Base-by-base conservation (phyloP, 2,329 filamentous ascomycete species). In the Aspergillus ochraceus region DNA sequence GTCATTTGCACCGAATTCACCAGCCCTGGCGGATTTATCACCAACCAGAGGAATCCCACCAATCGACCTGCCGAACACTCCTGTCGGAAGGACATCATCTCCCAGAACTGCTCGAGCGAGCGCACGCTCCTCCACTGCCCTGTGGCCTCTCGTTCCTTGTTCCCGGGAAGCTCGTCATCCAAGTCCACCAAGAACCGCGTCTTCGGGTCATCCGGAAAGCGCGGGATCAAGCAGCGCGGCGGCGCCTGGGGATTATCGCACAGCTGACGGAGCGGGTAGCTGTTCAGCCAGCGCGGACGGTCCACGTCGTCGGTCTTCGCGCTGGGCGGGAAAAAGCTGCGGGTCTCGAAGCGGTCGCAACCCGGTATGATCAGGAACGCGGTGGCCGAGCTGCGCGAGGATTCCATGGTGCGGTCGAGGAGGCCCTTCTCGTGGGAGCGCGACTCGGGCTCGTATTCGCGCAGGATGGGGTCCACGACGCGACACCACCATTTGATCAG, bases 401-500 rank as follows among this genome's bases (percentile, higher is more conserved):
- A 74, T 42, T 76, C 71, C 29, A 54, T 66, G 12, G 60, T 70
- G 59, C 69, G 68, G 42, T 70, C 68, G 4, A 69, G 68, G 8
- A 62, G 64, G 54, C 66, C 70, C 14, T 69, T 66, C 26, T 78
- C 69, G 45, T 71, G 62, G 66, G 69, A 65, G 52, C 71, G 70
- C 4, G 79, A 79, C 29, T 84, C 76, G 63, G 69, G 67, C 61
- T 73, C 68, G 63, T 71, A 76, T 64, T 73, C 82, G 71, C 70
- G 79, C 11, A 96, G 76, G 3, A 97, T 80, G 0, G 90, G 90
- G 70, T 97, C 89, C 12, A 97, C 78, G 11, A 94, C 90, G 17
- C 86, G 88, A 71, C 92, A 97, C 95, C 95, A 99, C 95, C 95
- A 99, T 69, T 89, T 91, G 20, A 99, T 91, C 54, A 99, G 80